Base-by-base conservation (phyloP, 306 rosid genomes). In the Inga leiocalycina region DNA sequence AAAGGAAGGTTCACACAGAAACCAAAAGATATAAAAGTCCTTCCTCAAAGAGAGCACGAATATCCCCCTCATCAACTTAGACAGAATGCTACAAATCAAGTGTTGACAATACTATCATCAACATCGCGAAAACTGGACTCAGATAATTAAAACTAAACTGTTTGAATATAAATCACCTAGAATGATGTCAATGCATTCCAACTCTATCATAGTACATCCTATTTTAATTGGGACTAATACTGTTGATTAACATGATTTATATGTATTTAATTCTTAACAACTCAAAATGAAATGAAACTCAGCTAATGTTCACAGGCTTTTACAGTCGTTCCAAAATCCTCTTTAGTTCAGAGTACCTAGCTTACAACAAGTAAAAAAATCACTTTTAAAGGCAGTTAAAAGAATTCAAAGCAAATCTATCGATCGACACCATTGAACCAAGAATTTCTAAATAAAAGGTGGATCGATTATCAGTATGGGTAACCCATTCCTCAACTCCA, bases 401-500 rank as follows among this genome's bases (percentile, higher is more conserved):
- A 67, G 45, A 52, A 30, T 41, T 22, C 72, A 4, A 20, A 37
- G 43, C 74, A 80, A 62, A 85, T 59, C 59, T 11, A 78, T 48
- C 6, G 34, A 70, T 54, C 70, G 49, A 30, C 44, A 80, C n/a
- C 64, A 67, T 59, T 41, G 24, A 61, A 61, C 54, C 41, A 12
- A 45, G 34, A 44, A 34, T 72, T 72, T 72, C 39, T 45, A 14
- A 24, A 8, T 24, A 46, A 45, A 24, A 72, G 37, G 46, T 45
- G 13, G 27, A 49, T 24, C 6, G 59, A 72, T 24, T 46, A 14
- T 19, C 22, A 45, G 39, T 45, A 46, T 22, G 13, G 7, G 16
- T 72, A 45, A 52, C 59, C 46, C 41, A 45, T 76, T 17, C 51
- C 75, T 44, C 39, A 72, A 76, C 49, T 65, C 45, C 79, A 77